Percentiles rank a stretch among this genome's conserved stretches.
Conservation (phyloP, 192 early-diverging fungal species). For the Coemansia sp. region DNA sequence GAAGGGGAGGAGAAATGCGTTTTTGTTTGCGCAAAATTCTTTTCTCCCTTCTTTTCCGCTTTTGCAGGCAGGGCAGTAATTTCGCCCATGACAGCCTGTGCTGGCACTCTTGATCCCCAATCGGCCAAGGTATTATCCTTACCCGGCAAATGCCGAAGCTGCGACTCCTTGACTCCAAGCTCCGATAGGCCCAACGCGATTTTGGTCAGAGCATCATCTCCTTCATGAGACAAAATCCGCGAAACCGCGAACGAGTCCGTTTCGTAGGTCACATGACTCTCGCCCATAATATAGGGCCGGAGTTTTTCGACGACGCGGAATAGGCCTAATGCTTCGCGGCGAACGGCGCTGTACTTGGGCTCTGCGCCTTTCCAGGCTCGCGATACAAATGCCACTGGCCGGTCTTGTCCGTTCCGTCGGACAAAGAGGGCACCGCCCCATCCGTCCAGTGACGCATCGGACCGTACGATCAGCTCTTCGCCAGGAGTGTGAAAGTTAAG, state of each 20-base stretch:
- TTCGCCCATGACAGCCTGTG: background rate
- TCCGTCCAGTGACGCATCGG: conserved; percentile 1
- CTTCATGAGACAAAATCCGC: conserved; percentile 2
- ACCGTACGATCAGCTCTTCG: conserved; percentile 4
- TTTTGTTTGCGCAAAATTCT: too few species aligned
- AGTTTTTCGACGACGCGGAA: background rate
- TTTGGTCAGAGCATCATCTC: background rate
- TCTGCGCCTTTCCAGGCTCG: conserved; percentile 4
- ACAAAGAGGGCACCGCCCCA: conserved; percentile 9
- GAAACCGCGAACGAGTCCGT: background rate
- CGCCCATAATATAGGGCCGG: conserved; percentile 2
- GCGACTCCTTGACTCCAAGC: background rate
- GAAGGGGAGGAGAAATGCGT: too few species aligned
- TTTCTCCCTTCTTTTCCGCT: too few species aligned
- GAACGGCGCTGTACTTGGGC: background rate
- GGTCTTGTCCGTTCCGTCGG: background rate
- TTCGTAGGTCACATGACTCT: background rate
- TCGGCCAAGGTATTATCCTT: background rate
- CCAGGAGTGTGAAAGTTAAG: background rate
- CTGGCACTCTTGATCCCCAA: background rate
- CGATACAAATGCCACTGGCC: conserved; percentile 8
- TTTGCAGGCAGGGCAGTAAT: background rate
- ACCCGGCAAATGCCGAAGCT: background rate
- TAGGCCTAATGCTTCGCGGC: background rate
- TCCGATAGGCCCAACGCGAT: background rate